phyloP scores from a whole-genome alignment of 371 early-diverging fungal species.

The Mucor saturninus region DNA sequence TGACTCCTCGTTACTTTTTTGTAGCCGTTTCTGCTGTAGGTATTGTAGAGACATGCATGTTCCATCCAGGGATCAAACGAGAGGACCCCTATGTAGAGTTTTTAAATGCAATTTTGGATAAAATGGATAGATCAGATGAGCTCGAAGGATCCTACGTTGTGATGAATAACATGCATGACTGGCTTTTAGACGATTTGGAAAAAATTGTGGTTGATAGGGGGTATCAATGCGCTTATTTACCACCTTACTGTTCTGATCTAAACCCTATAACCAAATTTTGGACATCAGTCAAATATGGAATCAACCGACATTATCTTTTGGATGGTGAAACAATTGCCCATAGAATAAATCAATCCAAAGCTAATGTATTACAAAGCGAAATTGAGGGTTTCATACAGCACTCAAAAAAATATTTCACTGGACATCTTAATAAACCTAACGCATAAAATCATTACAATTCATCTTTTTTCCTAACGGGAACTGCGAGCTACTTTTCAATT shows the following conservation, averaged over 20 bases:
- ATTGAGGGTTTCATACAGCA: neutral
- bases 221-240: neutral
- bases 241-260: neutral
- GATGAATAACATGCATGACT: neutral
- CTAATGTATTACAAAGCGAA: neutral
- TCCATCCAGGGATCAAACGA: neutral
- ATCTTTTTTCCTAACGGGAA: too few species aligned
- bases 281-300: neutral
- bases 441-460: too few species aligned
- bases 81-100: neutral
- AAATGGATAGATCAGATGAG: neutral
- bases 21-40: neutral
- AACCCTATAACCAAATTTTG: neutral
- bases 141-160: neutral
- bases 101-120: neutral
- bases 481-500: too few species aligned
- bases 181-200: constrained; percentile 2
- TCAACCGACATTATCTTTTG: neutral
- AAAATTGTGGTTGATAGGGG: neutral
- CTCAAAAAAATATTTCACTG: neutral
- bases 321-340: neutral
- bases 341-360: neutral
- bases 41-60: neutral
- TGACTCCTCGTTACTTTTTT: neutral
- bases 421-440: neutral